Conservation (phyloP, 208 protist genomes). For the Leishmania amazonensis region DNA sequence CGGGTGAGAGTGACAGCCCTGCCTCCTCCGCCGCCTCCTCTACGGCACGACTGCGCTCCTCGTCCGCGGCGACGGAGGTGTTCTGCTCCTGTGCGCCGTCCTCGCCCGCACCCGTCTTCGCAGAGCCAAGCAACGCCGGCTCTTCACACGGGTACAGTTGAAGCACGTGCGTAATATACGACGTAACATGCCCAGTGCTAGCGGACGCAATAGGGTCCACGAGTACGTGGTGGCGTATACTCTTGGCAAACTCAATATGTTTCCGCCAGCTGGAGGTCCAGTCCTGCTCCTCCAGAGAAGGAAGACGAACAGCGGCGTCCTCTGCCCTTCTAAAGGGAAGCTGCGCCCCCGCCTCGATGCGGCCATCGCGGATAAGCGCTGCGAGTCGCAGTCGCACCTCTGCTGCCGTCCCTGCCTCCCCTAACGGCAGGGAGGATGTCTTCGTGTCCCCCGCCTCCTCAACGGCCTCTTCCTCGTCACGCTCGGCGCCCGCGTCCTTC, state of each 20-base stretch:
- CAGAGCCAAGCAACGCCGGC: slow-evolving; percentile 9
- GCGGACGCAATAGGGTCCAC: slow-evolving; percentile 32
- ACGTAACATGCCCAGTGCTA: slow-evolving; percentile 29
- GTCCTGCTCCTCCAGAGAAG: slow-evolving; percentile 18
- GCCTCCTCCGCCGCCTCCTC: slow-evolving; percentile 44
- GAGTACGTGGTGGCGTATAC: slow-evolving; percentile 17
- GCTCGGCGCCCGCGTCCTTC: not conserved
- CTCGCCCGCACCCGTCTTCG: not conserved
- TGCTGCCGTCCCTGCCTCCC: not conserved
- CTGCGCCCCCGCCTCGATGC: slow-evolving; percentile 6
- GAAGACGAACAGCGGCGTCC: not conserved
- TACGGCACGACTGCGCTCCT: slow-evolving; percentile 22
- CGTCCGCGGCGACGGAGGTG: slow-evolving; percentile 40
- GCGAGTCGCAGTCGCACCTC: slow-evolving; percentile 25
- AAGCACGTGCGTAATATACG: slow-evolving; percentile 57
- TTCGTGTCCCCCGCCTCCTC: slow-evolving; percentile 7
- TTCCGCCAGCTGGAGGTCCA: slow-evolving; percentile 31
- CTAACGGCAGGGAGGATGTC: not conserved
- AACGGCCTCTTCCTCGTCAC: slow-evolving; percentile 15
- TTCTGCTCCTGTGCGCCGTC: not conserved
- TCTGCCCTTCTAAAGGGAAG: not conserved
- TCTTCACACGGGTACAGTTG: slow-evolving; percentile 43
- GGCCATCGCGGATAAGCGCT: slow-evolving; percentile 29
- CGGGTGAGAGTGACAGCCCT: slow-evolving; percentile 33
- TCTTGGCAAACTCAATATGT: slow-evolving; percentile 15